These are phyloP conservation scores for Alternaria burnsii DNA, from an alignment of 2,329 filamentous ascomycete species.

Conservation along the genomic window DNA sequence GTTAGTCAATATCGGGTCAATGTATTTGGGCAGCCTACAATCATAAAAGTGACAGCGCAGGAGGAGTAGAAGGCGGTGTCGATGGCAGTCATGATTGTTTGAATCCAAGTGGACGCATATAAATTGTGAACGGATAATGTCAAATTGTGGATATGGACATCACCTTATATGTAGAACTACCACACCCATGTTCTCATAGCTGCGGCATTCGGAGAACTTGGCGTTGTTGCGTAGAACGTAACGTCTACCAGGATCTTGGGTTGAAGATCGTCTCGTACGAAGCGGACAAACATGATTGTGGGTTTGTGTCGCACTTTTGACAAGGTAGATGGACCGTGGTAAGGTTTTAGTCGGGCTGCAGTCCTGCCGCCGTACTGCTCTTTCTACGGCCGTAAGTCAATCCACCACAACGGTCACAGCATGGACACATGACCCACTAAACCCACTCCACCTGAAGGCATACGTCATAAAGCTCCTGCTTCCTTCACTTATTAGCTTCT, in stretches of 20 bases:
- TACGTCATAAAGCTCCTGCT: neutral
- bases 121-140: neutral
- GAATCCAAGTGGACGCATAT: neutral
- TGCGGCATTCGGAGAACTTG: neutral
- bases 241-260: neutral
- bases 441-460: neutral
- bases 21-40: neutral
- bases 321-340: neutral
- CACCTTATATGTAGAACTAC: neutral
- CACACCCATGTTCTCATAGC: neutral
- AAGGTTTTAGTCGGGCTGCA: neutral
- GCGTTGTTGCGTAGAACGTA: neutral
- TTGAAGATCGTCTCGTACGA: neutral
- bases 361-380: neutral
- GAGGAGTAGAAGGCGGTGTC: neutral
- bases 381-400: neutral
- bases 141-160: neutral
- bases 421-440: neutral
- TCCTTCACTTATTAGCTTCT: neutral
- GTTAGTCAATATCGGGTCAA: neutral
- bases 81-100: neutral
- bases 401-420: neutral
- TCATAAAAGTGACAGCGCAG: neutral
- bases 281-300: neutral
- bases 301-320: neutral